Evolutionary conservation across 371 early-diverging fungal species (phyloP), one percentile per base, ranked within the genome.

Genomic region (Blakeslea trispora): DNA sequence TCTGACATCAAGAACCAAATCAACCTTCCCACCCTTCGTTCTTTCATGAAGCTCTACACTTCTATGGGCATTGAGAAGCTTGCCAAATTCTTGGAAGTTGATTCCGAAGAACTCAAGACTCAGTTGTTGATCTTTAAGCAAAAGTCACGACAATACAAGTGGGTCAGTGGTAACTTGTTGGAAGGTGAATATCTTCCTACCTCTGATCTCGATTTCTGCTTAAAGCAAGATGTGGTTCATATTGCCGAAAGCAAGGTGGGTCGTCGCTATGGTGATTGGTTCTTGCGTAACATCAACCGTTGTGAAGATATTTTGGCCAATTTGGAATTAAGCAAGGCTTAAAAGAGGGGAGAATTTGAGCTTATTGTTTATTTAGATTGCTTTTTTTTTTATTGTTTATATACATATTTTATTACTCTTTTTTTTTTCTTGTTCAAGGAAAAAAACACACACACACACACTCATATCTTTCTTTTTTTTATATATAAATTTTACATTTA

Each of bases 221-320:
- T 97, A 72, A 91, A 92, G 75, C 74, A 89, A 74, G 96, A 96
- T 59, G 89, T 95, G 80, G 89, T 97, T 67, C 91, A 92, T 71
- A 90, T 97, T 73, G 90, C 92, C 17, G 96, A 97, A 79, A 88
- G 86, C 76, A 94, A 95, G 74, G 88, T 91, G 15, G 95, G 92
- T 23, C 89, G 95, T 53, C 88, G 93, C 56, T 92, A 91, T 68
- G 96, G 89, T 35, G 97, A 97, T 66, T 97, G 94, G 93, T 96
- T 95, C 74, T 84, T 96, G 68, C 87, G 96, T 55, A 89, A 95
- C 72, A 89, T 92, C 59, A 89, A 87, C 81, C 92, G 94, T 75
- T 84, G 90, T 66, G 83, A 87, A 57, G 90, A 86, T 63, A 69
- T 85, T 35, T 75, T 87, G 59, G 75, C 75, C 46, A 75, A 61